Percentiles rank a stretch among this genome's conserved stretches.
phyloP scores from a whole-genome alignment of 2,329 filamentous ascomycete species.

The Fusarium coffeatum region DNA sequence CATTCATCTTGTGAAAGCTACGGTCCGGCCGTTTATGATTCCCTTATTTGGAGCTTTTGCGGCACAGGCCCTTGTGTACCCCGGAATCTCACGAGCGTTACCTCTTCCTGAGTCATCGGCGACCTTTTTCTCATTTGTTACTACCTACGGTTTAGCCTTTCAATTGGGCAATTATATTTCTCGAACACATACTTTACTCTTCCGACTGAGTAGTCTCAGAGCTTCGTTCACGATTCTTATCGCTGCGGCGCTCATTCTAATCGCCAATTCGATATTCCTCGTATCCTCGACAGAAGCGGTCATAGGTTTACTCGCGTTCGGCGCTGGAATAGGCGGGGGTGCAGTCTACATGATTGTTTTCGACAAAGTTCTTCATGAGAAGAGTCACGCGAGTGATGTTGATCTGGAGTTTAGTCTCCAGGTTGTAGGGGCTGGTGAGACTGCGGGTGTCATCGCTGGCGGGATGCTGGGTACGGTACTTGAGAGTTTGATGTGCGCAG shows the following conservation, averaged over 20 bases:
- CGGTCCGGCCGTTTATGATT: conserved; percentile 44
- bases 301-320: conserved; percentile 44
- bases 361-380: conserved; percentile 36
- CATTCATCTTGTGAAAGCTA: conserved; percentile 9
- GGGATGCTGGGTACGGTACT: conserved; percentile 43
- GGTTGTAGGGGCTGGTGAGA: conserved; percentile 46
- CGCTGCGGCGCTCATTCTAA: conserved; percentile 10
- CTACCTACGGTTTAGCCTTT: conserved; percentile 46
- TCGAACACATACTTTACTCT: conserved; percentile 39
- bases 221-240: conserved; percentile 20
- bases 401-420: conserved; percentile 49
- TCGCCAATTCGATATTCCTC: conserved; percentile 42
- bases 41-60: conserved; percentile 44
- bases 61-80: conserved; percentile 43
- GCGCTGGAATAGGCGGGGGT: conserved; percentile 46
- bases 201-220: conserved; percentile 25
- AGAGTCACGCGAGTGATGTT: conserved; percentile 19
- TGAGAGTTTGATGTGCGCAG: conserved; percentile 42
- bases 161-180: conserved; percentile 48
- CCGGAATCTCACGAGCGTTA: conserved; percentile 47
- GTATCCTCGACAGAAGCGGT: conserved; percentile 39
- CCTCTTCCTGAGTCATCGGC: conserved; percentile 39
- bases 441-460: conserved; percentile 45
- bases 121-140: conserved; percentile 46
- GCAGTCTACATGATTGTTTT: conserved; percentile 47